phyloP scores from a whole-genome alignment of 2,329 filamentous ascomycete species.

The Phialophora expanda region DNA sequence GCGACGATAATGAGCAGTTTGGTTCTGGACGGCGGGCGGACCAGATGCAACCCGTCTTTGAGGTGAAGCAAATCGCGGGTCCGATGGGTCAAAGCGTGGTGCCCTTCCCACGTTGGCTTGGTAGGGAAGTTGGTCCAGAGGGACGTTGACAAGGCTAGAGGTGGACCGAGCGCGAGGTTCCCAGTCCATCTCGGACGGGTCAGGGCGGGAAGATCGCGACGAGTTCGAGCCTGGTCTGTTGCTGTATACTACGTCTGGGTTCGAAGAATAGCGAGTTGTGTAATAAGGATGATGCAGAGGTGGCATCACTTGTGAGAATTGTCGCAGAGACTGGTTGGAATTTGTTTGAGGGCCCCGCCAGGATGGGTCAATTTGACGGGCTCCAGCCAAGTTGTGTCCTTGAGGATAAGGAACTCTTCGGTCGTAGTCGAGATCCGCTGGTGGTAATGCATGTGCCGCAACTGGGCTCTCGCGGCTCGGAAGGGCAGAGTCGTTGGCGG shows the following conservation, averaged over 20 bases:
- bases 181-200: constrained; percentile 58
- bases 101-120: constrained; percentile 42
- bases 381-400: constrained; percentile 47
- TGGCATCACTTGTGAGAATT: constrained; percentile 38
- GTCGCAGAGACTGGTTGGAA: constrained; percentile 48
- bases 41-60: constrained; percentile 52
- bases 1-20: constrained; percentile 30
- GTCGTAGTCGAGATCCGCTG: constrained; percentile 45
- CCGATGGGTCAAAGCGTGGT: constrained; percentile 41
- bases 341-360: constrained; percentile 53
- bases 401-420: constrained; percentile 56
- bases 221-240: constrained; percentile 43
- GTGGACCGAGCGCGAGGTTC: constrained; percentile 49
- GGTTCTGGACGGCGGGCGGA: constrained; percentile 39
- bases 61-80: constrained; percentile 42
- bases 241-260: constrained; percentile 46
- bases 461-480: constrained; percentile 34
- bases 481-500: constrained; percentile 25
- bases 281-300: constrained; percentile 41
- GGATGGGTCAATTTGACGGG: constrained; percentile 44
- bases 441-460: constrained; percentile 27
- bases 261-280: constrained; percentile 41
- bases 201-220: constrained; percentile 47
- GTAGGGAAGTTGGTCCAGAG: constrained; percentile 43
- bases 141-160: constrained; percentile 44